Conservation (phyloP, 257 asterid species). For the Solanum okadae region DNA sequence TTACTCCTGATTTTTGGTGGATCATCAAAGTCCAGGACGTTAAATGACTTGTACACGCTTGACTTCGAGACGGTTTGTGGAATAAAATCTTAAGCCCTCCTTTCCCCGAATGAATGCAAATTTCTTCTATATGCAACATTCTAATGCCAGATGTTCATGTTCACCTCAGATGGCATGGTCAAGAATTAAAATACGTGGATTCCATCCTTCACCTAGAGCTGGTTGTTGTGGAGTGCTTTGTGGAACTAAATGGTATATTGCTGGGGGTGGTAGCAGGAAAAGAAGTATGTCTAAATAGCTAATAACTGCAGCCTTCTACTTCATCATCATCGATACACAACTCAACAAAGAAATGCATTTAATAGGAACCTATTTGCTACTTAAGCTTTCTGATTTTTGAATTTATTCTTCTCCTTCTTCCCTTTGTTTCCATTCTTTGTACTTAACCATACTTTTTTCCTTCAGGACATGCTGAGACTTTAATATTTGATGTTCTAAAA, state of each 20-base stretch:
- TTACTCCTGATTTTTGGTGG: constrained; percentile 83
- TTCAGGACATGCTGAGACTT: constrained; percentile 83
- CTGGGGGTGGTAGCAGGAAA: constrained; percentile 97
- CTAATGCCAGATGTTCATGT: constrained; percentile 2
- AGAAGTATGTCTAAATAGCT: constrained; percentile 41
- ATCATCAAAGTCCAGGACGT: constrained; percentile 73
- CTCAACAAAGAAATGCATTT: not conserved
- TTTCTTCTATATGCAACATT: not conserved
- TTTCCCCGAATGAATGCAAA: not conserved
- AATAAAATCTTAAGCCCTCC: not conserved
- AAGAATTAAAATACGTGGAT: constrained; percentile 73
- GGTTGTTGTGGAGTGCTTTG: constrained; percentile 95
- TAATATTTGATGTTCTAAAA: constrained; percentile 76
- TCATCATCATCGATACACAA: not conserved
- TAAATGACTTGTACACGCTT: constrained; percentile 85
- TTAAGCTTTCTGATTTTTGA: not conserved
- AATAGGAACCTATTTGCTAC: not conserved
- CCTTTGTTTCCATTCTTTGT: not conserved
- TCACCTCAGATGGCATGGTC: constrained; percentile 90
- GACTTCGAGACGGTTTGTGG: constrained; percentile 88
- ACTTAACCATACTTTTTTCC: not conserved
- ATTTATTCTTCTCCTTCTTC: not conserved
- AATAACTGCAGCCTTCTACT: not conserved
- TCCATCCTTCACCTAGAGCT: constrained; percentile 96
- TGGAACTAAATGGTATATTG: constrained; percentile 92